phyloP scores from a whole-genome alignment of 805 yeast genomes.

The Clavispora asparagi region DNA sequence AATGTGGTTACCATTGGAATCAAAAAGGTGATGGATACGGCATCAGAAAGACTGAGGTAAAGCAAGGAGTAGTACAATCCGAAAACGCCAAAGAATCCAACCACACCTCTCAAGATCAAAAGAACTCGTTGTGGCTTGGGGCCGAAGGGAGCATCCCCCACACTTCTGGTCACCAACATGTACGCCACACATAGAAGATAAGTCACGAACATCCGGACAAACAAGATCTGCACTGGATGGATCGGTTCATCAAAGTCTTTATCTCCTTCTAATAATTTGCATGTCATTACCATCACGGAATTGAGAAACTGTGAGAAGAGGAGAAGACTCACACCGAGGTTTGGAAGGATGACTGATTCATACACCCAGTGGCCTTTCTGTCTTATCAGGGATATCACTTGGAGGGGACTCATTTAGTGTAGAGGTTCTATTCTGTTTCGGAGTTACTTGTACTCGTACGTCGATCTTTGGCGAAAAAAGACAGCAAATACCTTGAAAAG shows the following conservation, averaged over 20 bases:
- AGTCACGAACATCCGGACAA: constrained; percentile 75
- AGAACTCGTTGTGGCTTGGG: constrained; percentile 51
- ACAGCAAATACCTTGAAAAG: neutral
- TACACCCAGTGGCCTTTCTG: constrained; percentile 1
- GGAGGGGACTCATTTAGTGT: neutral
- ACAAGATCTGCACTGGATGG: constrained; percentile 73
- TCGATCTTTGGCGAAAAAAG: neutral
- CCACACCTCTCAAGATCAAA: constrained; percentile 56
- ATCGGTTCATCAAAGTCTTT: constrained; percentile 54
- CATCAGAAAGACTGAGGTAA: constrained; percentile 74
- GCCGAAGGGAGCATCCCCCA: constrained; percentile 66
- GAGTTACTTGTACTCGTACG: too few relatives aligned
- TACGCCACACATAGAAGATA: constrained; percentile 51
- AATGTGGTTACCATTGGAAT: constrained; percentile 74
- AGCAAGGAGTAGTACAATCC: constrained; percentile 70
- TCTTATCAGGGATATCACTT: neutral
- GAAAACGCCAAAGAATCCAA: constrained; percentile 74
- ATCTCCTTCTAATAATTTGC: constrained; percentile 70
- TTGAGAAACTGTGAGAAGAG: constrained; percentile 67
- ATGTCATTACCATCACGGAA: constrained; percentile 68
- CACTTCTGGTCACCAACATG: constrained; percentile 44
- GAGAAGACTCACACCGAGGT: constrained; percentile 51
- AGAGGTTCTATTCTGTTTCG: too few relatives aligned
- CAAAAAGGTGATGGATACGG: constrained; percentile 73
- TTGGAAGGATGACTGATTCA: constrained; percentile 7